Evolutionary conservation across 2,329 filamentous ascomycete species (phyloP).

Genomic region (Fusarium albidum): DNA sequence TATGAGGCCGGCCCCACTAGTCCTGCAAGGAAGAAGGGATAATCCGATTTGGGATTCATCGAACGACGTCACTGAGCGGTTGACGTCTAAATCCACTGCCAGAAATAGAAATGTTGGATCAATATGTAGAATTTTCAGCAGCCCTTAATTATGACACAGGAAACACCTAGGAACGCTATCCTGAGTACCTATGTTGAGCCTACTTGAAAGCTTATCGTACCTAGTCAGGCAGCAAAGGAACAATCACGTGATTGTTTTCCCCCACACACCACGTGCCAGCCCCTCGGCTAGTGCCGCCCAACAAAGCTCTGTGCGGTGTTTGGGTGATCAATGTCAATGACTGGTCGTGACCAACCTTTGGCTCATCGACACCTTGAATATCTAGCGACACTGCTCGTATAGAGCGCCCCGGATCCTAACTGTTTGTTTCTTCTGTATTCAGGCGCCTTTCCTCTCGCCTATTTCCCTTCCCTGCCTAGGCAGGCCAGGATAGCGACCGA

Average conservation of each 20-base stretch:
- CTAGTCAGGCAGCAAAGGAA: neutral
- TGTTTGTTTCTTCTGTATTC: conserved; percentile 14
- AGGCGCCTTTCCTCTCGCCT: neutral
- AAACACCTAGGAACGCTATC: too few relatives aligned
- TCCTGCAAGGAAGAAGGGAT: conserved; percentile 38
- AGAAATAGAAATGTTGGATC: neutral
- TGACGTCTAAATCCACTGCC: neutral
- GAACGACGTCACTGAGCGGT: conserved; percentile 35
- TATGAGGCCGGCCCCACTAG: conserved; percentile 31
- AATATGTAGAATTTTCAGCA: too few relatives aligned
- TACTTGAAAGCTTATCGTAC: too few relatives aligned
- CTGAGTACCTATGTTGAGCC: too few relatives aligned
- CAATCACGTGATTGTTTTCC: conserved; percentile 30
- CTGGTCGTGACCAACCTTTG: conserved; percentile 33
- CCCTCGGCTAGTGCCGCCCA: conserved; percentile 42
- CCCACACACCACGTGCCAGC: conserved; percentile 39
- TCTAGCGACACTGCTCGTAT: conserved; percentile 20
- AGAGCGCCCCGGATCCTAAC: conserved; percentile 11
- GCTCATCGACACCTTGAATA: conserved; percentile 21
- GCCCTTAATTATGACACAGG: too few relatives aligned
- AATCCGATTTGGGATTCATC: conserved; percentile 27
- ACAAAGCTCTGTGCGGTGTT: conserved; percentile 35
- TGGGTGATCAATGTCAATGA: conserved; percentile 29
- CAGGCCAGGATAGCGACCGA: too few relatives aligned
- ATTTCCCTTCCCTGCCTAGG: neutral